phyloP scores from a whole-genome alignment of 2,329 filamentous ascomycete genomes.

The Pseudogymnoascus sp. region DNA sequence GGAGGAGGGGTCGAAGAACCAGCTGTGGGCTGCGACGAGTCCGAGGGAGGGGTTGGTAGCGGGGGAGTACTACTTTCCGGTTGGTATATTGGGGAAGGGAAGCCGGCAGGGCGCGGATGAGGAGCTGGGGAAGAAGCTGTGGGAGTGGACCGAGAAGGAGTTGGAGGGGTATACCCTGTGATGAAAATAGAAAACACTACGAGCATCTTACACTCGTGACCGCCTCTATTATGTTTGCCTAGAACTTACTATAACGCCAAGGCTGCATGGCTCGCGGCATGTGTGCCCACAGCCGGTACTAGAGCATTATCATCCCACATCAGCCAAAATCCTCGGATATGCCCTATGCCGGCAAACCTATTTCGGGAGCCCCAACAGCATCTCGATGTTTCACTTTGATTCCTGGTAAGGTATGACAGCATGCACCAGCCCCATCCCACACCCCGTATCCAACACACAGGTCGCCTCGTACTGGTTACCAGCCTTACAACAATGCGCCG shows the following conservation, averaged over 20 bases:
- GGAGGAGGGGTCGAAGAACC: conserved; percentile 33
- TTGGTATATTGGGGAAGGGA: conserved; percentile 26
- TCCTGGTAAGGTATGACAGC: neutral
- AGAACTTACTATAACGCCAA: neutral
- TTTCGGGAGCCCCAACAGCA: neutral
- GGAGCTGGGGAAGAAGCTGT: conserved; percentile 30
- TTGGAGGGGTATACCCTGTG: conserved; percentile 13
- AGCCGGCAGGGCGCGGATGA: conserved; percentile 22
- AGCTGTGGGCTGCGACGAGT: conserved; percentile 36
- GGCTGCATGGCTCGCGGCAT: neutral
- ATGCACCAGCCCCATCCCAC: neutral
- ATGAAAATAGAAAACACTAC: conserved; percentile 5
- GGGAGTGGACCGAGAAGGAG: conserved; percentile 33
- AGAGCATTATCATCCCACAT: neutral
- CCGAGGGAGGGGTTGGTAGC: conserved; percentile 25
- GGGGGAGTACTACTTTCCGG: conserved; percentile 31
- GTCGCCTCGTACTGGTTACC: neutral
- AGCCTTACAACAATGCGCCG: neutral
- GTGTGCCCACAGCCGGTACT: neutral
- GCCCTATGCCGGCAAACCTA: neutral
- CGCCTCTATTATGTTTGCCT: neutral
- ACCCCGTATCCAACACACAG: neutral
- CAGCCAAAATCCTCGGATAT: neutral
- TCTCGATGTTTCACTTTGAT: neutral
- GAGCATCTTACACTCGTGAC: neutral